phyloP scores from a whole-genome alignment of 176 grass and related monocot species.

The Cymbopogon citratus region DNA sequence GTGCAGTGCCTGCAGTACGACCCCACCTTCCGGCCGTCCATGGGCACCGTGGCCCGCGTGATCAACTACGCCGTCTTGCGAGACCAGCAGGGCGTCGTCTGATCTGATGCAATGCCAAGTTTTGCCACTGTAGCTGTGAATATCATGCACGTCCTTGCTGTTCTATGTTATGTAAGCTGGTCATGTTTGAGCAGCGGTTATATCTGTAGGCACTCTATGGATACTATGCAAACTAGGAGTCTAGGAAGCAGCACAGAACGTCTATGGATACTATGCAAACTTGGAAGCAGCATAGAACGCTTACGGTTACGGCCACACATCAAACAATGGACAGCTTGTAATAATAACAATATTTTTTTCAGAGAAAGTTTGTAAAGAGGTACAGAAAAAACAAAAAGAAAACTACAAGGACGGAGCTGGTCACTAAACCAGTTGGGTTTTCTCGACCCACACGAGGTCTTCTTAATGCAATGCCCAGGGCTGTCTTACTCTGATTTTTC shows the following conservation, averaged over 20 bases:
- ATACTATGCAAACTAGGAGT: background rate
- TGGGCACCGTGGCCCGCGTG: slow-evolving; percentile 46
- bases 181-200: background rate
- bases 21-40: slow-evolving; percentile 34
- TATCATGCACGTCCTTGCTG: background rate
- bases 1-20: slow-evolving; percentile 52
- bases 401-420: background rate
- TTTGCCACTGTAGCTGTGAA: slow-evolving; percentile 1
- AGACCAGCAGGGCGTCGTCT: slow-evolving; percentile 46
- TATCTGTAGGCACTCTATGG: background rate
- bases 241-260: background rate
- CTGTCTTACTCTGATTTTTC: background rate
- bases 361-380: background rate
- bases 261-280: background rate
- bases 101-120: slow-evolving; percentile 5
- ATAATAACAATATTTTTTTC: background rate
- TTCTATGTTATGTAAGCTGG: background rate
- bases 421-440: background rate
- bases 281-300: background rate
- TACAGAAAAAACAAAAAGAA: background rate
- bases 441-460: background rate
- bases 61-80: slow-evolving; percentile 52
- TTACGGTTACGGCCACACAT: background rate
- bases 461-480: background rate
- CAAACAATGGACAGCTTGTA: background rate